These are phyloP conservation scores for Glomus cerebriforme DNA, from an alignment of 192 early-diverging fungal species.

Conservation along the genomic window DNA sequence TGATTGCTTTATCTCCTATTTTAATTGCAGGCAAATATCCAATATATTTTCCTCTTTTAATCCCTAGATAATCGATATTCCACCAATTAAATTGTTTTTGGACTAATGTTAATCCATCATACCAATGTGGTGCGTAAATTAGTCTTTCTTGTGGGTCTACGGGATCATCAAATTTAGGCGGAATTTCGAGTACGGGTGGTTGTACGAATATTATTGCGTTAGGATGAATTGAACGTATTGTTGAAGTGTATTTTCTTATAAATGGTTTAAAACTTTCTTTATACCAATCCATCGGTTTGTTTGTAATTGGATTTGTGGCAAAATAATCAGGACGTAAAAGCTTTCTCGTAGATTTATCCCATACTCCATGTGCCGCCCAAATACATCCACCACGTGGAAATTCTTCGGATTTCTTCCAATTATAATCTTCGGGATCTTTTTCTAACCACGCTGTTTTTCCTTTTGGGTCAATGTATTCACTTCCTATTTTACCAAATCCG, in stretches of 20 bases:
- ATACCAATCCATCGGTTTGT: conserved; percentile 59
- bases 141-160: conserved; percentile 54
- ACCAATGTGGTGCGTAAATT: conserved; percentile 87
- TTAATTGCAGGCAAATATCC: conserved; percentile 49
- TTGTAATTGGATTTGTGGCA: conserved; percentile 57
- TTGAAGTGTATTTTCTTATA: conserved; percentile 62
- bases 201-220: conserved; percentile 61
- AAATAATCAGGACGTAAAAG: conserved; percentile 69
- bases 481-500: conserved; percentile 47
- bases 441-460: conserved; percentile 59
- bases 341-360: conserved; percentile 56
- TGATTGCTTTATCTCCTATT: conserved; percentile 56
- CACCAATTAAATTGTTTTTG: conserved; percentile 61
- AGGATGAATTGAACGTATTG: conserved; percentile 54
- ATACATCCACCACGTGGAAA: conserved; percentile 54
- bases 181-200: conserved; percentile 53
- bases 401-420: conserved; percentile 46
- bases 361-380: conserved; percentile 81
- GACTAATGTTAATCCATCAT: conserved; percentile 69
- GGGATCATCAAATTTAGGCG: conserved; percentile 44
- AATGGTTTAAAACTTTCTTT: conserved; percentile 75
- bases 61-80: conserved; percentile 57
- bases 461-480: conserved; percentile 46
- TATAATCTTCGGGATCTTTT: conserved; percentile 46
- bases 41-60: conserved; percentile 57